Evolutionary conservation across 441 rosid species (phyloP).

Genomic region (Gossypium schwendimanii): DNA sequence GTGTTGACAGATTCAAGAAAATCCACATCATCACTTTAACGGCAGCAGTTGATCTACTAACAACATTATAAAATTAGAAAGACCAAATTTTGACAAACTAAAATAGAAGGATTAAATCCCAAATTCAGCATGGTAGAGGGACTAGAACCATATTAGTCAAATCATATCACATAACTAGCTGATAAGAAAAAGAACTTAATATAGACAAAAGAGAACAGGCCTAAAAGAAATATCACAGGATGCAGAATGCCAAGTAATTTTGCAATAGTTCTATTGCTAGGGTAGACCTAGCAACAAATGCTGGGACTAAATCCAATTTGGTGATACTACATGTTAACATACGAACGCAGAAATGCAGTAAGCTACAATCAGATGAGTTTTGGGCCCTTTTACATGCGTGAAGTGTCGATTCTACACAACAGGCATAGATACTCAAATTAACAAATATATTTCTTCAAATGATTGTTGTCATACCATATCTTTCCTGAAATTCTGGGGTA

Average conservation of each 20-base stretch:
- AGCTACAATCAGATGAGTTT: background rate
- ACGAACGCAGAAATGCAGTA: background rate
- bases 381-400: background rate
- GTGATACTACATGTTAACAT: background rate
- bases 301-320: background rate
- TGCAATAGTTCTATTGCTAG: background rate
- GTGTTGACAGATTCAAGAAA: too few species aligned
- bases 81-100: too few species aligned
- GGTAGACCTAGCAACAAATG: background rate
- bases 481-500: slow-evolving; percentile 64
- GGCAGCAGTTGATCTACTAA: too few species aligned
- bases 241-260: background rate
- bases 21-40: too few species aligned
- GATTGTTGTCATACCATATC: slow-evolving; percentile 49
- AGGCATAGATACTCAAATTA: background rate
- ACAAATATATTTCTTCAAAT: background rate
- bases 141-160: background rate
- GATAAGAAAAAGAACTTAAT: background rate
- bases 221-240: background rate
- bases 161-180: background rate
- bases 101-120: too few species aligned
- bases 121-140: background rate
- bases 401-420: background rate
- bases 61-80: too few species aligned
- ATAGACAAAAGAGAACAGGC: background rate